Evolutionary conservation across 805 yeast genomes (phyloP).

Genomic region (Tetrapisispora nanseiensis): DNA sequence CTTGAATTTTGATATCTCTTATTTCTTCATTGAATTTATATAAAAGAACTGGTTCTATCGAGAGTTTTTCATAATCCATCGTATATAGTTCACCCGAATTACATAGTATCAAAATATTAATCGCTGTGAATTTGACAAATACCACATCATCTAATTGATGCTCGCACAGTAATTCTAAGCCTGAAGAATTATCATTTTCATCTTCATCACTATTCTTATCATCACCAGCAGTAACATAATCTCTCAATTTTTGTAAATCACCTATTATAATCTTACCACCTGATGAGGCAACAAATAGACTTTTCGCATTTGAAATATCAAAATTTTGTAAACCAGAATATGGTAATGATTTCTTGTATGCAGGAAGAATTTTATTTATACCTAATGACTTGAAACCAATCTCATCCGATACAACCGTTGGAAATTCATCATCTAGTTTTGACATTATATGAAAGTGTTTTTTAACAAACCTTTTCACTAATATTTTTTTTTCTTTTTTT

Average conservation of each 20-base stretch:
- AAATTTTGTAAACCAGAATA: constrained; percentile 31
- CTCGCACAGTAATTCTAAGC: constrained; percentile 10
- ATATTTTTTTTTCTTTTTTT: too few species aligned
- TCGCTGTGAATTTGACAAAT: constrained; percentile 28
- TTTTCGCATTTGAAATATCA: constrained; percentile 28
- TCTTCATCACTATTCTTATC: constrained; percentile 8
- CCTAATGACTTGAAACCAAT: constrained; percentile 37
- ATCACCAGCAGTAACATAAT: constrained; percentile 18
- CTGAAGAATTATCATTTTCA: background rate
- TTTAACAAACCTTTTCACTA: too few species aligned
- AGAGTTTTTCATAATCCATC: constrained; percentile 6
- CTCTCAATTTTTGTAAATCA: constrained; percentile 26
- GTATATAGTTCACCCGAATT: constrained; percentile 15
- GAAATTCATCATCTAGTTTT: constrained; percentile 15
- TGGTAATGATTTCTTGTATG: constrained; percentile 30
- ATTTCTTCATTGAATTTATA: constrained; percentile 1
- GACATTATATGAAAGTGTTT: too few species aligned
- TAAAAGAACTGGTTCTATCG: constrained; percentile 1
- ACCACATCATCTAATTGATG: constrained; percentile 19
- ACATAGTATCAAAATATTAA: constrained; percentile 25
- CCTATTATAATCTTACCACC: constrained; percentile 30
- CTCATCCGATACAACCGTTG: constrained; percentile 30
- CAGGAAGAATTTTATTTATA: constrained; percentile 27
- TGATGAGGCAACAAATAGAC: constrained; percentile 34
- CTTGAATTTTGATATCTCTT: constrained; percentile 4